These are phyloP conservation scores for Passalora sequoiae DNA, from an alignment of 2,329 filamentous ascomycete species.

Conservation along the genomic window DNA sequence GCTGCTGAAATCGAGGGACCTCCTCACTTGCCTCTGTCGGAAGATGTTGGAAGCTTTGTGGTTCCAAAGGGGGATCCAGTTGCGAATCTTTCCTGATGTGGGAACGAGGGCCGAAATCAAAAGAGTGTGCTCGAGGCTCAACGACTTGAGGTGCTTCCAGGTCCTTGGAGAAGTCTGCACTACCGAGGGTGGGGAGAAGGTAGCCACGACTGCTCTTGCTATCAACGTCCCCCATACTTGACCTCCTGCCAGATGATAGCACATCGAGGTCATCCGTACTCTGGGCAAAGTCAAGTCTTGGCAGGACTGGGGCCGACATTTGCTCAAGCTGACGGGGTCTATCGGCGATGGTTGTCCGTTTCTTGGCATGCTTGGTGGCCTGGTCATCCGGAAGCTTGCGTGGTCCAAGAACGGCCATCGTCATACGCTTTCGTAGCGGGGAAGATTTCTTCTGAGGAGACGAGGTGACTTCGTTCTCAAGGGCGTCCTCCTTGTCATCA, in stretches of 20 bases:
- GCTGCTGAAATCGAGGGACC: slow-evolving; percentile 20
- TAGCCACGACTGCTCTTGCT: background rate
- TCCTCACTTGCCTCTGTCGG: slow-evolving; percentile 5
- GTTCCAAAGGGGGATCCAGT: slow-evolving; percentile 7
- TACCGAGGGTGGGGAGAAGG: background rate
- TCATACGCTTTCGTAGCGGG: background rate
- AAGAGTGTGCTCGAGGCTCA: slow-evolving; percentile 2
- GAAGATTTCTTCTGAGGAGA: background rate
- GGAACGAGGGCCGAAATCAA: slow-evolving; percentile 1
- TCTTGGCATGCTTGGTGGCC: background rate
- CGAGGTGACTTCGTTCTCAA: background rate
- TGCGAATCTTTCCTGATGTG: slow-evolving; percentile 1
- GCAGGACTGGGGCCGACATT: background rate
- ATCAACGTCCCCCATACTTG: background rate
- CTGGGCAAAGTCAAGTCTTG: background rate
- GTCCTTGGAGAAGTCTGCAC: slow-evolving; percentile 2
- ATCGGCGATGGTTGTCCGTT: background rate
- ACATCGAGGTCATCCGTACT: slow-evolving; percentile 1
- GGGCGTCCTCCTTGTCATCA: slow-evolving; percentile 1
- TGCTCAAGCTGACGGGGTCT: background rate
- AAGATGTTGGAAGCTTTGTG: slow-evolving; percentile 4
- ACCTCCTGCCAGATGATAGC: background rate
- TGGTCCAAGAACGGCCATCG: background rate
- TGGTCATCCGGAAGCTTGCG: background rate
- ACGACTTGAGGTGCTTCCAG: slow-evolving; percentile 1